Base-by-base conservation (phyloP, 208 protist genomes). In the Wallacemonas collosoma region DNA sequence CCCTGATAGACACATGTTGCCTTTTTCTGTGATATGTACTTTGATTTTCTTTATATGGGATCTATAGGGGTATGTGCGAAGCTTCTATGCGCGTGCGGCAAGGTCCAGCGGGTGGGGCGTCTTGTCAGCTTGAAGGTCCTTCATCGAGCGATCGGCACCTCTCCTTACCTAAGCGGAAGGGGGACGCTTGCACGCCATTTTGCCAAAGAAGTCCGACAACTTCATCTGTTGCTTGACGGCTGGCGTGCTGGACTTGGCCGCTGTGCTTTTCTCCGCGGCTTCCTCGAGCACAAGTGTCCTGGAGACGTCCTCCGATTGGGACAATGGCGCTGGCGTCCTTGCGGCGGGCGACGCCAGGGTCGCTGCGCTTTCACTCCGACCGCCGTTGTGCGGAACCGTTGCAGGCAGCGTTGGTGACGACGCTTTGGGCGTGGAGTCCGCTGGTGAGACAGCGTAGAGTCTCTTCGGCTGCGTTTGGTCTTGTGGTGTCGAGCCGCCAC, bases 181-280 rank as follows among this genome's bases (percentile, higher is more conserved):
- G 11, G 60, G 38, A 50, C 60, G 60, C 45, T 86, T 86, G 77
- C 88, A 95, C 15, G 86, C 81, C 91, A 95, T 93, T 54, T 88
- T 91, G 35, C 79, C 68, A 60, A 96, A 96, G 68, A 96, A 96
- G 68, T 96, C 88, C 0, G 88, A 90, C 40, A 95, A 63, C 56
- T 88, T 94, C 83, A 87, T 90, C 71, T 95, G 91, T n/a, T 68
- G 36, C 63, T 82, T 73, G 2, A 48, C 17, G 1, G 62, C 12
- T 12, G 73, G 55, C 15, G 41, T 14, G n/a, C 6, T 56, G 26
- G 12, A 7, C 26, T 50, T 55, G 3, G 69, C 11, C 38, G 2
- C 50, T 2, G 71, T 15, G 26, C 17, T 35, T 35, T 11, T 7
- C 36, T 64, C 61, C 53, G 72, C 41, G 38, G 69, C 39, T 1